Base-by-base conservation (phyloP, 2,329 filamentous ascomycete genomes). In the Fusarium sp. region DNA sequence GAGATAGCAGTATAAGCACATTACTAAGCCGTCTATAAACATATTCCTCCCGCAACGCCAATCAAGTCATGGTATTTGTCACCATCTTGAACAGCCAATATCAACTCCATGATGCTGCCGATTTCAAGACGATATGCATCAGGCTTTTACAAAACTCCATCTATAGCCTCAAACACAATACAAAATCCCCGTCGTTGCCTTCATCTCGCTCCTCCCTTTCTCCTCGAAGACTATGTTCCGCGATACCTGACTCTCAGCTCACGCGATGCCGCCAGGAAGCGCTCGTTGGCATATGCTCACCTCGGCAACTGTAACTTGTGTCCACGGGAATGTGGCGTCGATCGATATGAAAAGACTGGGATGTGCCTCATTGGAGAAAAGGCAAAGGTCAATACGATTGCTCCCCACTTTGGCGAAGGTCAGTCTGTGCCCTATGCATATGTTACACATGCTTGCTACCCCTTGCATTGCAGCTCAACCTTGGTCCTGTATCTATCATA, bases 341-440 rank as follows among this genome's bases (percentile, higher is more conserved):
- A 96, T 73, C 86, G 91, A n/a, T 92, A 87, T 69, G 86, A 93
- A 75, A 88, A 82, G 65, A 91, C 89, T 1, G 92, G 91, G 13
- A 83, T 90, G 70, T 96, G 91, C 71, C 79, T 95, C 56, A 89
- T 95, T 65, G 91, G 91, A 13, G 83, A 88, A 56, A 88, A 83
- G 42, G 90, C 87, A 52, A 92, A 92, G 69, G 90, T 95, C 65
- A 93, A 92, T 72, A 90, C 91, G 8, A 92, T 96, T 64, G 91
- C 91, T 54, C 92, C 91, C 46, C 92, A 95, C 75, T 93, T 93
- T 72, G 91, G 91, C 38, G 91, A 94, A 80, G 86, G 82, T 83
- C 61, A 65, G 79, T 75, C 44, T 39, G 32, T 51, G 23, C 38
- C 53, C 53, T 23, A 21, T 9, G 25, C 29, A 49, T 42, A 23